These are phyloP conservation scores for Penicillium capsulatum DNA, from an alignment of 2,329 filamentous ascomycete genomes.

Conservation along the genomic window DNA sequence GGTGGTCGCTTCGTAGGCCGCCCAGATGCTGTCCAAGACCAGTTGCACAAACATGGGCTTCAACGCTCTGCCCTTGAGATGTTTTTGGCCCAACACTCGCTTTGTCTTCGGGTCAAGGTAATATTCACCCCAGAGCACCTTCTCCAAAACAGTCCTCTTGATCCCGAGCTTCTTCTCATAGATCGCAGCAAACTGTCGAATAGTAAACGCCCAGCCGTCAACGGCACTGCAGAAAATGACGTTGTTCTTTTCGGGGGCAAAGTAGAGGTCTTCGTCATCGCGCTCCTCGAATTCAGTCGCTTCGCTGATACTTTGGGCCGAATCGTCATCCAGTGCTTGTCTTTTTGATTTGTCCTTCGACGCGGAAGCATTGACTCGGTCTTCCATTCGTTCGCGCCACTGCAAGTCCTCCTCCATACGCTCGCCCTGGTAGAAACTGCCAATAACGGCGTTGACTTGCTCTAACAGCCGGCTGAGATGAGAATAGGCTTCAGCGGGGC, in stretches of 20 bases:
- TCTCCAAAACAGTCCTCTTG: slow-evolving; percentile 81
- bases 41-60: slow-evolving; percentile 98
- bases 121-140: slow-evolving; percentile 93
- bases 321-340: slow-evolving; percentile 41
- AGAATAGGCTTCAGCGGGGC: slow-evolving; percentile 78
- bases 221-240: slow-evolving; percentile 98
- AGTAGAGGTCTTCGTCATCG: slow-evolving; percentile 96
- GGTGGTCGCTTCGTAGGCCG: slow-evolving; percentile 84
- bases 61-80: slow-evolving; percentile 82
- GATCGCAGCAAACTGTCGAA: slow-evolving; percentile 84
- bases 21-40: slow-evolving; percentile 93
- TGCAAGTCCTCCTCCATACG: slow-evolving; percentile 97
- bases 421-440: slow-evolving; percentile 96
- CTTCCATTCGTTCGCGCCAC: slow-evolving; percentile 91
- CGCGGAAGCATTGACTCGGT: slow-evolving; percentile 68
- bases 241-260: slow-evolving; percentile 96
- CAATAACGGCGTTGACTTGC: slow-evolving; percentile 94
- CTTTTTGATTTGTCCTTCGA: slow-evolving; percentile 47
- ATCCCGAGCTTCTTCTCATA: slow-evolving; percentile 98
- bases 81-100: slow-evolving; percentile 82
- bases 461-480: slow-evolving; percentile 87
- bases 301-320: slow-evolving; percentile 48
- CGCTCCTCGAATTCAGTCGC: slow-evolving; percentile 72
- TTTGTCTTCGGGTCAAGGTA: slow-evolving; percentile 97
- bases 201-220: slow-evolving; percentile 98